Base-by-base conservation (phyloP, 2,329 filamentous ascomycete genomes). In the Aspergillus vadensis region DNA sequence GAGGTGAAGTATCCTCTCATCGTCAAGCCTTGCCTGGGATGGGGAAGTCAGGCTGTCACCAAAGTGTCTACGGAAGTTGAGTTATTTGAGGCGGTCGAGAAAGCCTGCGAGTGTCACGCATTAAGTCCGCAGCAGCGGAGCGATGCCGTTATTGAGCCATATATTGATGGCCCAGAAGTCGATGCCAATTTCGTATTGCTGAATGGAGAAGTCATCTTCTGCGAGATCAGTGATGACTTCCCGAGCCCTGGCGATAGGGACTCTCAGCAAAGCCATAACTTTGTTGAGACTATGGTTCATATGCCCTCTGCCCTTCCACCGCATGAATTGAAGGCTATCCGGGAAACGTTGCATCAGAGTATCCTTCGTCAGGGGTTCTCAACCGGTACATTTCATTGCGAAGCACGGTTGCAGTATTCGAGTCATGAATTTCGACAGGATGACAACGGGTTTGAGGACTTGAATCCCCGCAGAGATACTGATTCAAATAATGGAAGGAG, bases 161-260 rank as follows among this genome's bases (percentile, higher is more conserved):
- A 66, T 51, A 52, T 53, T 25, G 58, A 63, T 21, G 63, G 66
- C 8, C 58, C 63, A 0, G 65, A 68, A 51, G 54, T 67, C 1
- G 59, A 66, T n/a, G 50, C 49, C 23, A 66, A 67, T 25, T 55
- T 69, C 21, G 61, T 66, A 3, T 49, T 67, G 3, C 41, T 36
- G 5, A 57, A 69, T 10, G 60, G 60, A 1, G 60, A 67, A 25
- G 12, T 61, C 0, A 38, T 67, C 6, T 64, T 64, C n/a, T 57
- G 44, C 30, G 65, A 67, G 25, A 17, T 63, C 3, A 60, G 32
- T 3, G 63, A 67, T 23, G 56, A 65, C 12, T 60, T 65, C 17
- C 65, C 65, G 8, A 53, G 64, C 32, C 15, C 27, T 9, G 62
- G 47, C 0, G 60, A 64, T 23, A 12, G 15, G 15, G 43, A 41